A percentile compares a stretch with the other conserved stretches of the same genome.
These are phyloP conservation scores for Hibiscus trionum DNA, from an alignment of 345 rosid genomes.

Conservation along the genomic window DNA sequence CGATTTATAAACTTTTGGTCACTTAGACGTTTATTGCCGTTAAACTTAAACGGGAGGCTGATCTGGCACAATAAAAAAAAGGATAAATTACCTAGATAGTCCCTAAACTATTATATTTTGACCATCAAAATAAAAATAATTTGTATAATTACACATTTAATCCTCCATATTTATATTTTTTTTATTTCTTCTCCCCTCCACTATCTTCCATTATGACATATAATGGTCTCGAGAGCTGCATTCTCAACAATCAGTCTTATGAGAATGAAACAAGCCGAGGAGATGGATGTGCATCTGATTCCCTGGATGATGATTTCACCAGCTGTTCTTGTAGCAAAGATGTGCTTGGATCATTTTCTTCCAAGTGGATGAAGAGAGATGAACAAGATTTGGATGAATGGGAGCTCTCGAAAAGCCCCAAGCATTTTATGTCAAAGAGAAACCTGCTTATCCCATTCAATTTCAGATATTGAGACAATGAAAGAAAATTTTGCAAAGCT, in stretches of 20 bases:
- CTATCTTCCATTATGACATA: too few relatives aligned
- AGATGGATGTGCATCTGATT: slow-evolving; percentile 69
- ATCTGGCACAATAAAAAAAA: too few relatives aligned
- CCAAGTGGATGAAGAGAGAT: slow-evolving; percentile 70
- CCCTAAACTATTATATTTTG: too few relatives aligned
- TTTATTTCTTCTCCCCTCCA: too few relatives aligned
- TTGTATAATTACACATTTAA: too few relatives aligned
- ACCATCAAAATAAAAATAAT: too few relatives aligned
- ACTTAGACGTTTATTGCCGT: too few relatives aligned
- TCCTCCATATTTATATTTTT: too few relatives aligned
- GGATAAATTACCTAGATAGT: too few relatives aligned
- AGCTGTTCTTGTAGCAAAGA: slow-evolving; percentile 97
- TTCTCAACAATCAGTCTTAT: slow-evolving; percentile 67
- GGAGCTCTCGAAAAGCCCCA: slow-evolving; percentile 52
- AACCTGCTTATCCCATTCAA: slow-evolving; percentile 32
- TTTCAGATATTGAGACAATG: slow-evolving; percentile 70
- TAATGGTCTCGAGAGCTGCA: slow-evolving; percentile 80
- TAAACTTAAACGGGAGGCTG: too few relatives aligned
- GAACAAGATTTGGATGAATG: slow-evolving; percentile 47
- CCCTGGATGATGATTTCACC: slow-evolving; percentile 68
- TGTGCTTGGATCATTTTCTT: slow-evolving; percentile 73
- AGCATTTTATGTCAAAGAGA: slow-evolving; percentile 46
- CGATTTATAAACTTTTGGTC: too few relatives aligned
- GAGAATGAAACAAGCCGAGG: slow-evolving; percentile 82
- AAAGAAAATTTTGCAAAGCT: slow-evolving; percentile 80